Percentiles rank a stretch among this genome's conserved stretches.
Evolutionary conservation across 495 filamentous ascomycete species (phyloP).

Genomic region (Friedmanniomyces endolithicus): DNA sequence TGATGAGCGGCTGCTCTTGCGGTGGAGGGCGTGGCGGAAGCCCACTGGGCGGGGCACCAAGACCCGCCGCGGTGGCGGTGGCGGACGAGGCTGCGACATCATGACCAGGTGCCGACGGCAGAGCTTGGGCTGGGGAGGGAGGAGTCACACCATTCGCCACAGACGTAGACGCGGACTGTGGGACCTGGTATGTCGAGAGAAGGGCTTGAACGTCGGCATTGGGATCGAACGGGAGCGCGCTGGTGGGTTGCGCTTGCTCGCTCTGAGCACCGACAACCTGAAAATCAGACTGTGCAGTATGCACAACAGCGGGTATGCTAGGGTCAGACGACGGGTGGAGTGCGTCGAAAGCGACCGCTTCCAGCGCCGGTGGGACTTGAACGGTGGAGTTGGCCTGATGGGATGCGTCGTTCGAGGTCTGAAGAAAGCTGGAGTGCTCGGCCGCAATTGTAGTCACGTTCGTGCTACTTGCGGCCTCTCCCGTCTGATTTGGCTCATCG

Average conservation of each 20-base stretch:
- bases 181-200: slow-evolving; percentile 26
- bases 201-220: slow-evolving; percentile 32
- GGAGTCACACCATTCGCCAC: slow-evolving; percentile 8
- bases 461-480: slow-evolving; percentile 6
- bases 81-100: neutral
- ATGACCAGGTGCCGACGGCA: slow-evolving; percentile 16
- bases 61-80: slow-evolving; percentile 1
- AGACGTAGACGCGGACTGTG: slow-evolving; percentile 19
- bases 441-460: neutral
- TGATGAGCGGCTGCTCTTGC: slow-evolving; percentile 44
- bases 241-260: slow-evolving; percentile 8
- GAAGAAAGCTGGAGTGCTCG: neutral
- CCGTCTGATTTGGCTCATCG: neutral
- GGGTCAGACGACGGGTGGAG: slow-evolving; percentile 19
- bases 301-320: neutral
- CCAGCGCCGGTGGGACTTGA: neutral
- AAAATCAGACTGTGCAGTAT: neutral
- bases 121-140: slow-evolving; percentile 11
- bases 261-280: slow-evolving; percentile 10
- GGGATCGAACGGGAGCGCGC: slow-evolving; percentile 9
- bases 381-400: slow-evolving; percentile 4
- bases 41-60: slow-evolving; percentile 36
- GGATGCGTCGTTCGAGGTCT: neutral
- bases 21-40: slow-evolving; percentile 44
- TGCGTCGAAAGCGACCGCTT: slow-evolving; percentile 9